Conservation (phyloP, 179 eudicot species). For the Gypsophila paniculata region DNA sequence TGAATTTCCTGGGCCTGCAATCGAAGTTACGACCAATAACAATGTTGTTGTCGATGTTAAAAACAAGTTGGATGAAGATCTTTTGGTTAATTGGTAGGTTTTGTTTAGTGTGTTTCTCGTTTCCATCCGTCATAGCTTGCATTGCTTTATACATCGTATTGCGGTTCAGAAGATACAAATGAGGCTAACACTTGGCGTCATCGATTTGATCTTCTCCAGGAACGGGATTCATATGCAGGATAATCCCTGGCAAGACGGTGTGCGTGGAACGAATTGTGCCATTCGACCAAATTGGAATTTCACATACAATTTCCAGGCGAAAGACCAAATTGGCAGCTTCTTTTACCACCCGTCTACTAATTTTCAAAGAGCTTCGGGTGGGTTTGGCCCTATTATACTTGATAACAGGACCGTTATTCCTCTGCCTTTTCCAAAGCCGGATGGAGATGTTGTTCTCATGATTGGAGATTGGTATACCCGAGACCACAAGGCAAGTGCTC, state of each 20-base stretch:
- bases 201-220: constrained; percentile 20
- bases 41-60: constrained; percentile 63
- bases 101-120: neutral
- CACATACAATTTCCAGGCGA: constrained; percentile 82
- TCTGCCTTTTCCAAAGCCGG: constrained; percentile 63
- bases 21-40: constrained; percentile 68
- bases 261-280: constrained; percentile 82
- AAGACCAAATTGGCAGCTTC: constrained; percentile 91
- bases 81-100: constrained; percentile 67
- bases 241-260: constrained; percentile 92
- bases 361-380: constrained; percentile 89
- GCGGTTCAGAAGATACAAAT: no score
- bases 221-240: constrained; percentile 64
- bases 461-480: constrained; percentile 91
- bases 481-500: constrained; percentile 64
- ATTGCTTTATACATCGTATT: neutral
- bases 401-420: constrained; percentile 50
- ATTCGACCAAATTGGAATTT: constrained; percentile 70
- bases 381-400: constrained; percentile 63
- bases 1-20: constrained; percentile 61
- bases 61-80: constrained; percentile 68
- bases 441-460: constrained; percentile 66
- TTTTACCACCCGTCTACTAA: constrained; percentile 72
- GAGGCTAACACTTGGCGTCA: neutral
- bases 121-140: neutral